Percentiles rank a stretch among this genome's conserved stretches.
Evolutionary conservation across 176 grass and related monocot genomes (phyloP).

Genomic region (Poa pratensis): DNA sequence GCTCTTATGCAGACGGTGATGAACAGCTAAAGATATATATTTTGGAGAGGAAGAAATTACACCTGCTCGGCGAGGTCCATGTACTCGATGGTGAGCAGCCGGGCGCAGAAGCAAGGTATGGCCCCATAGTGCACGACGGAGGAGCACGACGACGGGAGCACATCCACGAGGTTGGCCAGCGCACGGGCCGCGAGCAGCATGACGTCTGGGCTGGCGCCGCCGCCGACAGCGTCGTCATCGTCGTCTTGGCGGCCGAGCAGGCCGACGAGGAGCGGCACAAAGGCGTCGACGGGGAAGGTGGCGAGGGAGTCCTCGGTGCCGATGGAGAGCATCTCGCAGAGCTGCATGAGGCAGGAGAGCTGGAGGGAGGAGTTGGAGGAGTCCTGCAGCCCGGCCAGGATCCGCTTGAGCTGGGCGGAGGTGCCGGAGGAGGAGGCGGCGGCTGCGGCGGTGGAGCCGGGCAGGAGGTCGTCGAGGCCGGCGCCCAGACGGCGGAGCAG

Average conservation of each 20-base stretch:
- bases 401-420: conserved; percentile 74
- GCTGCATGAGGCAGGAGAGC: conserved; percentile 76
- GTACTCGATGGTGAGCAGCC: conserved; percentile 91
- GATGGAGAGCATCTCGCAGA: conserved; percentile 95
- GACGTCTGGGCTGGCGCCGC: conserved; percentile 75
- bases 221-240: not conserved
- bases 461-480: conserved; percentile 84
- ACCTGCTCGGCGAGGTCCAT: conserved; percentile 99
- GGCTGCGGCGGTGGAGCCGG: conserved; percentile 46
- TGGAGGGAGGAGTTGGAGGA: conserved; percentile 66
- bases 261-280: conserved; percentile 78
- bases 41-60: not conserved
- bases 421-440: conserved; percentile 48
- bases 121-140: conserved; percentile 89
- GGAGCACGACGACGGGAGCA: conserved; percentile 76
- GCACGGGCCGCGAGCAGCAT: conserved; percentile 88
- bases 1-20: too few relatives aligned
- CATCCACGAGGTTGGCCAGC: conserved; percentile 81
- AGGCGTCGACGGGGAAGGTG: conserved; percentile 80
- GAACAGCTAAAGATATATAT: not conserved
- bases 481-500: conserved; percentile 87
- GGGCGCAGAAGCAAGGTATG: conserved; percentile 85
- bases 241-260: conserved; percentile 60
- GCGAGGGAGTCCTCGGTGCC: conserved; percentile 83
- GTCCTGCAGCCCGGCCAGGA: conserved; percentile 70